Evolutionary conservation across 495 filamentous ascomycete species (phyloP).

Genomic region (Hypomontagnella submonticulosa): DNA sequence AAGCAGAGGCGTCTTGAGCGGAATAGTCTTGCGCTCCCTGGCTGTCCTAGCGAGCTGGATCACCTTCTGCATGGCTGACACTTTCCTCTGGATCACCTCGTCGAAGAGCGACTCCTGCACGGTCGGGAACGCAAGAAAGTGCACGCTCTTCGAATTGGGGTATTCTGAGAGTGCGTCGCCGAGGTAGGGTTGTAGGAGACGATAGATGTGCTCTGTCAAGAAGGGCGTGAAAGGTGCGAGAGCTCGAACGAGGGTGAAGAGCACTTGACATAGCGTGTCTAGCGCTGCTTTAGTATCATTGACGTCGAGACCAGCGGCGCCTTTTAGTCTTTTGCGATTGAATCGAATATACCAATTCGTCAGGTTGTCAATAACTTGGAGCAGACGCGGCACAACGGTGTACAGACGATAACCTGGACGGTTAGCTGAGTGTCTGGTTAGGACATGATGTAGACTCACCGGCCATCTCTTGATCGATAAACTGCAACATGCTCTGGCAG

Average conservation of each 20-base stretch:
- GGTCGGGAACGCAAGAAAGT: slow-evolving; percentile 91
- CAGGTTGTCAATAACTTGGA: slow-evolving; percentile 90
- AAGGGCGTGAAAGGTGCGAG: slow-evolving; percentile 97
- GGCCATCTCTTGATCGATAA: slow-evolving; percentile 95
- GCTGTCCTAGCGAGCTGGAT: slow-evolving; percentile 90
- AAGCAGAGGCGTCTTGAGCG: slow-evolving; percentile 90
- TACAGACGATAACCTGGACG: slow-evolving; percentile 79
- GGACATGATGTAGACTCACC: slow-evolving; percentile 56
- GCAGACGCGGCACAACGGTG: slow-evolving; percentile 90
- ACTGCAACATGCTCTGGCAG: slow-evolving; percentile 91
- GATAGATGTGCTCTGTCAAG: slow-evolving; percentile 94
- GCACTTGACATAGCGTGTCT: slow-evolving; percentile 96
- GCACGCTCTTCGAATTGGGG: slow-evolving; percentile 83
- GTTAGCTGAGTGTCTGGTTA: slow-evolving; percentile 11
- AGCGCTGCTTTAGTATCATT: slow-evolving; percentile 86
- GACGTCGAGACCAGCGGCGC: slow-evolving; percentile 79
- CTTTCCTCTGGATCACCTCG: slow-evolving; percentile 82
- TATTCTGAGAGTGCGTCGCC: slow-evolving; percentile 69
- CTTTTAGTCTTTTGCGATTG: slow-evolving; percentile 95
- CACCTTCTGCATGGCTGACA: slow-evolving; percentile 92
- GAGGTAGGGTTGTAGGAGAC: slow-evolving; percentile 77
- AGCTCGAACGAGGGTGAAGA: slow-evolving; percentile 86
- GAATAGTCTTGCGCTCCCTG: slow-evolving; percentile 84
- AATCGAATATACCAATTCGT: slow-evolving; percentile 99
- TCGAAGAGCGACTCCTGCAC: slow-evolving; percentile 90